Conservation (phyloP, 768 basidiomycete species). For the Galerina sulciceps region DNA sequence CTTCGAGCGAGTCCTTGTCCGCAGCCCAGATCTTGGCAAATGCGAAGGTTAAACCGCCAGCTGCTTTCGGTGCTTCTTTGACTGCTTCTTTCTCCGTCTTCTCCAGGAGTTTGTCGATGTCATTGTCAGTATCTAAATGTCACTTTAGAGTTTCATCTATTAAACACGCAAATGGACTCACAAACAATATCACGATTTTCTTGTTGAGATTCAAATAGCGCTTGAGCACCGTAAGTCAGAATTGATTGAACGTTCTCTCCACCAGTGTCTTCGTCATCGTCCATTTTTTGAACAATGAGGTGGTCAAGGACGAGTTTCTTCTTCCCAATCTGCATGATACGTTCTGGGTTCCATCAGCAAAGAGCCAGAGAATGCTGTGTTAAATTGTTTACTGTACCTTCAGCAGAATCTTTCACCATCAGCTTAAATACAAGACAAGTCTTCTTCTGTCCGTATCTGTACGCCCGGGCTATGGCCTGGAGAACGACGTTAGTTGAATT, state of each 20-base stretch:
- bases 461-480: conserved; percentile 92
- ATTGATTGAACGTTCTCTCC: conserved; percentile 88
- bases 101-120: conserved; percentile 86
- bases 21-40: conserved; percentile 95
- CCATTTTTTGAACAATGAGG: conserved; percentile 95
- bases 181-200: conserved; percentile 71
- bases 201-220: conserved; percentile 74
- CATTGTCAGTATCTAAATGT: conserved; percentile 70
- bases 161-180: conserved; percentile 31
- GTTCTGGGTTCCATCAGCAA: conserved; percentile 57
- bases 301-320: conserved; percentile 95
- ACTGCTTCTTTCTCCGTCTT: conserved; percentile 79
- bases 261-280: conserved; percentile 74
- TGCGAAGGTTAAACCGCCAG: conserved; percentile 64
- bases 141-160: not conserved
- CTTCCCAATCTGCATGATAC: conserved; percentile 91
- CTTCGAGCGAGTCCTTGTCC: conserved; percentile 72
- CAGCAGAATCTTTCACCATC: conserved; percentile 93
- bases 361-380: not conserved
- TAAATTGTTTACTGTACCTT: conserved; percentile 52
- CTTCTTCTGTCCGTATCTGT: conserved; percentile 95
- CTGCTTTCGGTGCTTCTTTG: conserved; percentile 51
- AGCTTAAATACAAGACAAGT: conserved; percentile 95
- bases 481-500: not conserved
- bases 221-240: conserved; percentile 85